phyloP scores from a whole-genome alignment of 768 basidiomycete genomes.

The Auricularia heimuer region DNA sequence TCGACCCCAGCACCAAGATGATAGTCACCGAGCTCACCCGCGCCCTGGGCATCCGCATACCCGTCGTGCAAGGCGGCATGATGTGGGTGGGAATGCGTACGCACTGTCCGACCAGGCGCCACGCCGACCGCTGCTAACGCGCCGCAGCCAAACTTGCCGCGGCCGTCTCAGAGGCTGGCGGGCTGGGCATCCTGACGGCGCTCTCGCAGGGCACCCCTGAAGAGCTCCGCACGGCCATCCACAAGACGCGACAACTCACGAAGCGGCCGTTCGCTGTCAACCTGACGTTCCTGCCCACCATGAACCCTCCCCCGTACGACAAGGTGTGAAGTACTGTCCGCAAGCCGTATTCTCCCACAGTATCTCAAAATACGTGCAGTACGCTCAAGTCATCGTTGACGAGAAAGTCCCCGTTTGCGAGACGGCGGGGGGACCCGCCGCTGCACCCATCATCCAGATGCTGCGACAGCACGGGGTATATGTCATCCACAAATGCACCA shows the following conservation, averaged over 20 bases:
- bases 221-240: conserved; percentile 68
- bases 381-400: conserved; percentile 70
- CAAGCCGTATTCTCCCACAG: not conserved
- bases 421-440: conserved; percentile 53
- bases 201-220: conserved; percentile 82
- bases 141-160: conserved; percentile 72
- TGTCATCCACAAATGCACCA: conserved; percentile 87
- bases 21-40: conserved; percentile 18
- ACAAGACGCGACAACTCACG: conserved; percentile 61
- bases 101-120: not conserved
- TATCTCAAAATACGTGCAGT: conserved; percentile 30
- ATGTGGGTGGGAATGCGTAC: conserved; percentile 53
- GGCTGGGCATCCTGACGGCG: conserved; percentile 78
- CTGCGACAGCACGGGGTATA: conserved; percentile 22
- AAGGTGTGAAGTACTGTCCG: conserved; percentile 12
- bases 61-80: conserved; percentile 83
- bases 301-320: conserved; percentile 62
- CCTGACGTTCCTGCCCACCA: conserved; percentile 77
- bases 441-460: conserved; percentile 23
- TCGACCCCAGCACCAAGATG: not conserved
- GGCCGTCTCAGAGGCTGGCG: conserved; percentile 76
- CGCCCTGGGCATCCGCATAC: conserved; percentile 25
- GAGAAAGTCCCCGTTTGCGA: conserved; percentile 87
- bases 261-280: conserved; percentile 73
- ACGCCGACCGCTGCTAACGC: conserved; percentile 18